Base-by-base conservation (phyloP, 164 flowering plant genomes). In the Tinospora cordifolia region DNA sequence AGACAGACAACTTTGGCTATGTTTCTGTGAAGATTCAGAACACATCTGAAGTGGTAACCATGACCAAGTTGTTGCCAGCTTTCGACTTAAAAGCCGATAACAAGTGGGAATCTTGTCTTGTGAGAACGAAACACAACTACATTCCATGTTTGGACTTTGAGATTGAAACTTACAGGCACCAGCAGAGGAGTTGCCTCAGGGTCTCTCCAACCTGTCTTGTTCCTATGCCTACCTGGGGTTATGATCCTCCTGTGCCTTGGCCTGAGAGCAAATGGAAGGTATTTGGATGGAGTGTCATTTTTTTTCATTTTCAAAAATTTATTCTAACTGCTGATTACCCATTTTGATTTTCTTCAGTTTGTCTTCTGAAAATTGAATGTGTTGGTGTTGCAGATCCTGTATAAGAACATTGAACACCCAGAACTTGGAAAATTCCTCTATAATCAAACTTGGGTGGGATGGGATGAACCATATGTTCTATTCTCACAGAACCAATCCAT, bases 121-220 rank as follows among this genome's bases (percentile, higher is more conserved):
- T 86, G 17, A 90, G 91, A 73, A 89, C 91, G 75, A 86, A 86
- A 75, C 87, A 92, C 60, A 92, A 90, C 72, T 94, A 92, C 76
- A 85, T 94, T 74, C 99, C 99, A 67, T 94, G 97, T 72, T 76
- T 90, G 54, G 99, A 94, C 71, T 69, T 84, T 72, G 97, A 92
- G 69, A 71, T 81, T 63, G 91, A 84, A 78, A 75, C 83, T 25
- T 88, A 88, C 76, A 77, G 97, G 69, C 97, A 92, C 78, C 81
- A 54, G 26, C 97, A 94, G 79, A 85, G 97, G 77, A 92, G 89
- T 77, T 94, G 99, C 74, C 99, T 97, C 0, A 81, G 66, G 74
- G 40, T 74, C 22, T 80, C 88, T 73, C 84, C 83, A 30, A 85
- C 83, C 89, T 94, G 99, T 79, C 83, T 94, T 12, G 96, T 92